phyloP scores from a whole-genome alignment of 768 basidiomycete species.

The Suillus weaverae region DNA sequence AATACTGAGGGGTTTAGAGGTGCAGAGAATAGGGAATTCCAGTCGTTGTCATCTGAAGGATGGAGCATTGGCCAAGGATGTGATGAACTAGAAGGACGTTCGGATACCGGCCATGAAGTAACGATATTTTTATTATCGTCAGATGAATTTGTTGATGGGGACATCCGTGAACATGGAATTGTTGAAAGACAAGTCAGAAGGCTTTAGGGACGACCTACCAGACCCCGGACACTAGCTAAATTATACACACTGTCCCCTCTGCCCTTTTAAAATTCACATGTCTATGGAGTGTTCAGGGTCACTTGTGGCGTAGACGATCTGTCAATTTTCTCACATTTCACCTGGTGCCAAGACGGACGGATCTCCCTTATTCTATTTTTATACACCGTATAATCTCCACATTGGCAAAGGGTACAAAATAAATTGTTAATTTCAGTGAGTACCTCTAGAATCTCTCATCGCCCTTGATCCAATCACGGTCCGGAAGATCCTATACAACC shows the following conservation, averaged over 20 bases:
- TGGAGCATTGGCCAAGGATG: slow-evolving; percentile 26
- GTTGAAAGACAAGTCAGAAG: too few relatives aligned
- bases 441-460: not conserved
- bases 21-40: slow-evolving; percentile 59
- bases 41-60: slow-evolving; percentile 37
- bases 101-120: slow-evolving; percentile 33
- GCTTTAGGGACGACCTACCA: slow-evolving; percentile 7
- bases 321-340: slow-evolving; percentile 9
- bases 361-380: slow-evolving; percentile 9
- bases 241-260: not conserved
- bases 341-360: slow-evolving; percentile 18
- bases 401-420: not conserved
- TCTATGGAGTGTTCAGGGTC: slow-evolving; percentile 18
- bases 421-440: not conserved
- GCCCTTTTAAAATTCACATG: slow-evolving; percentile 28
- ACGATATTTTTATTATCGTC: slow-evolving; percentile 24
- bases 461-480: not conserved
- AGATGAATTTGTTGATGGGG: not conserved
- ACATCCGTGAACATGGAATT: not conserved
- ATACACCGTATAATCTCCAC: slow-evolving; percentile 5
- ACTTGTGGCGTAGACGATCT: not conserved
- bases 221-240: slow-evolving; percentile 8
- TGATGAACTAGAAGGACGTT: slow-evolving; percentile 34
- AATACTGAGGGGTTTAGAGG: slow-evolving; percentile 63
- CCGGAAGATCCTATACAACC: too few relatives aligned